Evolutionary conservation across 108 stramenopile species (phyloP).

Genomic region (Fistulifera solaris): DNA sequence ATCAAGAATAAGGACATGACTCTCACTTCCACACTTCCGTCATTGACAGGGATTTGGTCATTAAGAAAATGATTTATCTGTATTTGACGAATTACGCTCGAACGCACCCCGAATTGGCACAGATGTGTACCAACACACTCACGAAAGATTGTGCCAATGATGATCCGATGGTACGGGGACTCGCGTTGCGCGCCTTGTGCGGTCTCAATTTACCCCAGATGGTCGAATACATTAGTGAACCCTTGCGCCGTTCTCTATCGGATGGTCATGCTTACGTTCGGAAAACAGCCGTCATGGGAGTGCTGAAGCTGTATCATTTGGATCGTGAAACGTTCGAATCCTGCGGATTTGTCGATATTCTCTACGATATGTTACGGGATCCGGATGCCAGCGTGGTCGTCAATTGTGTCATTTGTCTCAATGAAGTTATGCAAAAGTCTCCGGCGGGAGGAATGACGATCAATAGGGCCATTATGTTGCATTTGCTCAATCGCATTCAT

Average conservation of each 20-base stretch:
- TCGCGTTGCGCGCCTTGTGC: slow-evolving; percentile 93
- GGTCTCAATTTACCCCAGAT: slow-evolving; percentile 87
- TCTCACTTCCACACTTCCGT: neutral
- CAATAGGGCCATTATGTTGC: slow-evolving; percentile 89
- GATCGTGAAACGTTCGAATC: slow-evolving; percentile 74
- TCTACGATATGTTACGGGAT: slow-evolving; percentile 97
- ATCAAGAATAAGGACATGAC: no score
- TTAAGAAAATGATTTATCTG: slow-evolving; percentile 99
- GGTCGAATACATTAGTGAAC: slow-evolving; percentile 93
- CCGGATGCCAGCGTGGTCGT: slow-evolving; percentile 91
- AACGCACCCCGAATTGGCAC: slow-evolving; percentile 94
- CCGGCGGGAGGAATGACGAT: slow-evolving; percentile 95
- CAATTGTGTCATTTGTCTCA: slow-evolving; percentile 90
- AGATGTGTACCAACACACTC: slow-evolving; percentile 99
- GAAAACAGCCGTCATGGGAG: slow-evolving; percentile 97
- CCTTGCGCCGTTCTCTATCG: slow-evolving; percentile 65
- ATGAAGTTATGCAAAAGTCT: slow-evolving; percentile 86
- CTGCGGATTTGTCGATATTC: slow-evolving; percentile 79
- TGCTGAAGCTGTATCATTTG: slow-evolving; percentile 92
- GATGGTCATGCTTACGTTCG: slow-evolving; percentile 97
- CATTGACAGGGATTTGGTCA: slow-evolving; percentile 79
- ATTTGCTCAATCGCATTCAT: slow-evolving; percentile 91
- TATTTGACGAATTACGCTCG: slow-evolving; percentile 96
- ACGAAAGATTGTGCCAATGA: slow-evolving; percentile 95
- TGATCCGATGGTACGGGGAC: slow-evolving; percentile 98